phyloP scores from a whole-genome alignment of 768 basidiomycete species.

The Erythrobasidium yunnanense region DNA sequence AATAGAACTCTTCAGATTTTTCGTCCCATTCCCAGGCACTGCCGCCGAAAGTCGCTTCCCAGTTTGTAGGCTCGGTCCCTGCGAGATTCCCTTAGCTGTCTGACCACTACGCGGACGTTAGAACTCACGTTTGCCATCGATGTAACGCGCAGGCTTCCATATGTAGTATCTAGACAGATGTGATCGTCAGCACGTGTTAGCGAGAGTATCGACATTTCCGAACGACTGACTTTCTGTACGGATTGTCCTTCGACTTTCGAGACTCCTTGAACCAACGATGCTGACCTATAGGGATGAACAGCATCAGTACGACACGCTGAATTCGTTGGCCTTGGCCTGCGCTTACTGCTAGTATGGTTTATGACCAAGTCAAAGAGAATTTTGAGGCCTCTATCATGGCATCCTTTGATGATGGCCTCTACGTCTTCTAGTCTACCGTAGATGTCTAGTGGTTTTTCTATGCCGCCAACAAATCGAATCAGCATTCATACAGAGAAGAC shows the following conservation, averaged over 20 bases:
- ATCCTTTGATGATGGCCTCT: slow-evolving; percentile 38
- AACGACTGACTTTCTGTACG: slow-evolving; percentile 51
- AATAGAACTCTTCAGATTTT: slow-evolving; percentile 58
- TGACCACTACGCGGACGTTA: not conserved
- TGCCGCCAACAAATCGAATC: not conserved
- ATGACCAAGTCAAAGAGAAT: slow-evolving; percentile 58
- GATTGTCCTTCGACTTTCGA: slow-evolving; percentile 47
- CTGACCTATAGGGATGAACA: slow-evolving; percentile 40
- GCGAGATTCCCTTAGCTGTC: not conserved
- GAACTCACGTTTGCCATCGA: slow-evolving; percentile 48
- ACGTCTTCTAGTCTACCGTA: slow-evolving; percentile 54
- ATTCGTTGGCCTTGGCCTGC: not conserved
- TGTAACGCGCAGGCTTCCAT: slow-evolving; percentile 55
- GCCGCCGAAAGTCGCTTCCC: slow-evolving; percentile 48
- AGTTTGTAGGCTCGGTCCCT: slow-evolving; percentile 57
- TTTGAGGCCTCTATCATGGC: slow-evolving; percentile 59
- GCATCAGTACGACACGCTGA: not conserved
- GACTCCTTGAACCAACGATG: slow-evolving; percentile 63
- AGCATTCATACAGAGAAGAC: not conserved
- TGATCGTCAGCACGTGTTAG: no score
- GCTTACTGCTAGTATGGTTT: slow-evolving; percentile 56
- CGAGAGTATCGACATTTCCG: no score
- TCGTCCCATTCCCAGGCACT: slow-evolving; percentile 59
- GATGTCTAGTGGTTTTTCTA: slow-evolving; percentile 53
- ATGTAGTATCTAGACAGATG: slow-evolving; percentile 56